Evolutionary conservation across 352 stramenopile genomes (phyloP).

Genomic region (Thraustochytrium sp.): DNA sequence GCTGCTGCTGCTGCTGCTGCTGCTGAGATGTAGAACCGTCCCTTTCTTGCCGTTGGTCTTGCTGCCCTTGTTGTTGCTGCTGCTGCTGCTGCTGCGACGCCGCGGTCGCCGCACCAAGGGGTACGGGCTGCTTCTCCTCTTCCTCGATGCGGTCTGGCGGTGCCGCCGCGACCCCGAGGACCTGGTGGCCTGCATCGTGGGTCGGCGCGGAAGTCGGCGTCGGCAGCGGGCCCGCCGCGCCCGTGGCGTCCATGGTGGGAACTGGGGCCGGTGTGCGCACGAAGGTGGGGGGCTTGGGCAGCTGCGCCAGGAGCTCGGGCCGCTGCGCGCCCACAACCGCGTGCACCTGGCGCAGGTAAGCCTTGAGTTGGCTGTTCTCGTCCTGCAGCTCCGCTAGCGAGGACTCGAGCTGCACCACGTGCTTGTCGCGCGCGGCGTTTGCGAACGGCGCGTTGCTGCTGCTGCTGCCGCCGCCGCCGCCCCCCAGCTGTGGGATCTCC

Average conservation of each 20-base stretch:
- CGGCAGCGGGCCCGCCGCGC: too few species aligned
- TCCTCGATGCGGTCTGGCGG: too few species aligned
- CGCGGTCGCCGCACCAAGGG: too few species aligned
- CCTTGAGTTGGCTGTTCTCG: constrained; percentile 20
- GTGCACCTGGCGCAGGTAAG: constrained; percentile 14
- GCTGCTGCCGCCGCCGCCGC: not conserved
- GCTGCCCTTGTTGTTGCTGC: not conserved
- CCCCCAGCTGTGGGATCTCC: not conserved
- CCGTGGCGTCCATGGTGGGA: not conserved
- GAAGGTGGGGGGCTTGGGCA: not conserved
- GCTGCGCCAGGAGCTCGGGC: not conserved
- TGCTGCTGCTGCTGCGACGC: not conserved
- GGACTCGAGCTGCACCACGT: not conserved
- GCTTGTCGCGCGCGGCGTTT: not conserved
- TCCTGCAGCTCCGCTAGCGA: constrained; percentile 24
- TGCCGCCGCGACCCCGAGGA: not conserved
- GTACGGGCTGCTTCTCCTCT: not conserved
- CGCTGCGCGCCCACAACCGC: not conserved
- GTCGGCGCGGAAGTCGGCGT: too few species aligned
- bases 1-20: not conserved
- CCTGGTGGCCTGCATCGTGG: not conserved
- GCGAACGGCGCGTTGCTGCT: not conserved
- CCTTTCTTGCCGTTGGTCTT: not conserved
- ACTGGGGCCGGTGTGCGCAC: not conserved
- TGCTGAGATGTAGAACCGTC: not conserved